Evolutionary conservation across 2,329 filamentous ascomycete species (phyloP), one percentile per base, ranked within the genome.

Genomic region (Aspergillus ustus): DNA sequence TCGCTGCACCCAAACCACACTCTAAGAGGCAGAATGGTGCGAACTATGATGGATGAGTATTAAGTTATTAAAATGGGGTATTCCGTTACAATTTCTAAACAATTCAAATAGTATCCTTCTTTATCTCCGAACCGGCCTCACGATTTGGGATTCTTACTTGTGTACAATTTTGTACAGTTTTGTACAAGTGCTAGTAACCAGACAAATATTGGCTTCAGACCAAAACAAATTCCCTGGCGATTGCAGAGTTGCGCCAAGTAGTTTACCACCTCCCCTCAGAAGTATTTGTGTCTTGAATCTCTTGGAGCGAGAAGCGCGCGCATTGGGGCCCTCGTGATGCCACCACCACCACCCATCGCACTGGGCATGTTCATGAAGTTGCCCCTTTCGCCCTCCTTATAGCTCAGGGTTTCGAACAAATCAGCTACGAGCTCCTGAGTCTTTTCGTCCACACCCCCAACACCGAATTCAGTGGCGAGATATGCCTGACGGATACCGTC

Each of bases 401-500:
- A 68, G 70, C 3, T 67, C 66, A 8, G 11, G 4, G 15, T 40
- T 40, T 4, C 34, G 9, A 40, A 40, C 1, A 40, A 5, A 15
- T 40, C 34, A 15, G 4, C 34, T 11, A 13, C 34, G 11, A 15
- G 34, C 4, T 40, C 5, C 34, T 6, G 34, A 40, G 34, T 40
- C 13, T 40, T 40, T 4, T 11, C 1, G 34, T 40, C 9, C 15
- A 40, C 15, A 40, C 11, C 34, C 34, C 77, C 69, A 78, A 76
- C 64, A 54, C 79, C 73, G 74, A 76, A 64, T 74, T 70, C 65
- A 25, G 75, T 84, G n/a, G 86, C 77, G 63, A 86, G 75, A 72
- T 84, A 84, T 6, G 83, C 87, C 57, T 82, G 83, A 22, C 81
- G 80, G 43, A 90, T 78, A 70, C 83, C 85, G 67, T 85, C 83